phyloP scores from a whole-genome alignment of 331 rosid genomes.

The Malus hybrid region DNA sequence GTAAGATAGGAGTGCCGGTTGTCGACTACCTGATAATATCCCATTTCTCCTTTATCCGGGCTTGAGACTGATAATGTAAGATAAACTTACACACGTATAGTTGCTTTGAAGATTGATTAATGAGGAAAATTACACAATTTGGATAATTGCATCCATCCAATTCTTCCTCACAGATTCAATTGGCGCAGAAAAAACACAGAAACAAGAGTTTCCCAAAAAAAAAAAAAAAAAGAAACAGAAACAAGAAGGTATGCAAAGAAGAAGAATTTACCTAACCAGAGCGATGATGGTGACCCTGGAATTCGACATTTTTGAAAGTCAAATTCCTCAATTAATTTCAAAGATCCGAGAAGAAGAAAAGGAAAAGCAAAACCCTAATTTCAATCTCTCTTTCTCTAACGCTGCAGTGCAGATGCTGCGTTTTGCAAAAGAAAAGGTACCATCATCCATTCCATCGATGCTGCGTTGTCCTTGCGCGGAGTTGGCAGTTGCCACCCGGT shows the following conservation, averaged over 20 bases:
- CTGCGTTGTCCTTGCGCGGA: no score
- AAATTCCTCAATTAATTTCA: not conserved
- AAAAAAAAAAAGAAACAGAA: no score
- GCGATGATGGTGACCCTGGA: conserved; percentile 51
- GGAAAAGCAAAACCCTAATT: not conserved
- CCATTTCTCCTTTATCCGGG: no score
- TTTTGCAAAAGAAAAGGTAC: not conserved
- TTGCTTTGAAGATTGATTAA: not conserved
- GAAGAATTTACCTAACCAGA: conserved; percentile 11
- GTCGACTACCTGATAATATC: no score
- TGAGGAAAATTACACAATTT: not conserved
- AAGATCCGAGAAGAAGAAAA: no score
- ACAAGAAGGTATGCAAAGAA: not conserved
- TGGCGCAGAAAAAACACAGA: no score
- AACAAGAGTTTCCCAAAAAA: no score
- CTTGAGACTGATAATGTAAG: no score
- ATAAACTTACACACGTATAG: no score
- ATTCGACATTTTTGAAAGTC: conserved; percentile 26
- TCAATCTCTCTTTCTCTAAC: not conserved
- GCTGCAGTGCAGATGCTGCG: not conserved
- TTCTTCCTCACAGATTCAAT: not conserved
- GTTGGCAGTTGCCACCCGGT: no score
- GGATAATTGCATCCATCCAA: not conserved
- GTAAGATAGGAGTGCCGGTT: no score
- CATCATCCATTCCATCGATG: not conserved